Percentiles rank a stretch among this genome's conserved stretches.
These are phyloP conservation scores for Anisodus acutangulus DNA, from an alignment of 257 asterid genomes.

Conservation along the genomic window DNA sequence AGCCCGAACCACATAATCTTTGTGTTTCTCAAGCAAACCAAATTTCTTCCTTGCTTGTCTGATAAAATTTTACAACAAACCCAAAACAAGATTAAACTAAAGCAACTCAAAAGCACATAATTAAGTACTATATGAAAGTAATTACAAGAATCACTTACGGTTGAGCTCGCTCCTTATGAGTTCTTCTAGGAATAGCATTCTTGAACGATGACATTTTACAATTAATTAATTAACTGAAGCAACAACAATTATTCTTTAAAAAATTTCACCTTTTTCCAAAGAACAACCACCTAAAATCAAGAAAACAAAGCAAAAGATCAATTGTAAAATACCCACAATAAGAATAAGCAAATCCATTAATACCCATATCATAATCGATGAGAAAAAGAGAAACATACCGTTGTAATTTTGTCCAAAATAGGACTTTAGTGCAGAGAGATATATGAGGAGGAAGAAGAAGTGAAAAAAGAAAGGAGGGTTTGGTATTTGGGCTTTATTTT, in stretches of 20 bases:
- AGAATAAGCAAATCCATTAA: too few species aligned
- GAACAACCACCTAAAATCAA: neutral
- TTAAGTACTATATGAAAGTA: neutral
- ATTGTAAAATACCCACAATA: neutral
- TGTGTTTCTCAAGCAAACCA: conserved; percentile 86
- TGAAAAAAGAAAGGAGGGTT: neutral
- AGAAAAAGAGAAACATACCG: neutral
- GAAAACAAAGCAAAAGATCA: neutral
- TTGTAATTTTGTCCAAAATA: neutral
- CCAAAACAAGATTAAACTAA: neutral
- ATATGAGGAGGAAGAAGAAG: neutral
- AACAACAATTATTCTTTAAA: neutral
- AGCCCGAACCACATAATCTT: conserved; percentile 88
- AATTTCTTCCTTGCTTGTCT: conserved; percentile 69
- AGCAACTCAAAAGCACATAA: conserved; percentile 7
- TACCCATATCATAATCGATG: neutral
- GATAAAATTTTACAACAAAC: conserved; percentile 12
- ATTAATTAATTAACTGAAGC: neutral
- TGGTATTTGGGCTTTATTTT: neutral
- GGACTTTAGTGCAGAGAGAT: neutral
- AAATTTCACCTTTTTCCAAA: neutral
- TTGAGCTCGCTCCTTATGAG: conserved; percentile 91
- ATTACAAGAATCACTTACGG: conserved; percentile 60
- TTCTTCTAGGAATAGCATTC: conserved; percentile 75
- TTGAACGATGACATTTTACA: conserved; percentile 71